phyloP scores from a whole-genome alignment of 805 yeast genomes.

The Debaryomyces tyrocola region DNA sequence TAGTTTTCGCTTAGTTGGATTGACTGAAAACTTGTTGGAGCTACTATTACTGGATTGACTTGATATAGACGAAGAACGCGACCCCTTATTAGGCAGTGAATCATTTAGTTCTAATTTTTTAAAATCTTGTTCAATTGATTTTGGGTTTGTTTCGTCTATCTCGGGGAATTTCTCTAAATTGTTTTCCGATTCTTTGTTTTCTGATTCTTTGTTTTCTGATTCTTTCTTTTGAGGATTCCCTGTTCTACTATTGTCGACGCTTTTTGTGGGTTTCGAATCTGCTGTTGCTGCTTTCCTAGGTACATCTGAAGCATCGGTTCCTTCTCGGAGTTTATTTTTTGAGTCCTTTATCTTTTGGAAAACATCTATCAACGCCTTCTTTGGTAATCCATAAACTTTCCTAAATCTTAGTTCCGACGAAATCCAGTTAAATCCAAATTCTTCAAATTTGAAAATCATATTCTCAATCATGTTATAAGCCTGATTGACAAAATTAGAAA shows the following conservation, averaged over 20 bases:
- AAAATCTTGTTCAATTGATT: conserved; percentile 8
- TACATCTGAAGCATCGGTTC: not conserved
- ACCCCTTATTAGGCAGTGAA: conserved; percentile 10
- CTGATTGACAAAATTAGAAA: conserved; percentile 43
- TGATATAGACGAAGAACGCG: conserved; percentile 30
- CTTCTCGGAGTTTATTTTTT: not conserved
- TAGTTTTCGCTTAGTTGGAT: conserved; percentile 6
- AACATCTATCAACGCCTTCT: not conserved
- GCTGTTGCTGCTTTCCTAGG: no score
- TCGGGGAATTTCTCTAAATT: not conserved
- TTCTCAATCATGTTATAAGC: conserved; percentile 31
- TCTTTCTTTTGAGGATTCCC: not conserved
- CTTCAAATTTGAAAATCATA: conserved; percentile 30
- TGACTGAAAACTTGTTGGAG: conserved; percentile 14
- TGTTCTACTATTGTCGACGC: not conserved
- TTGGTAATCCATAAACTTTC: conserved; percentile 31
- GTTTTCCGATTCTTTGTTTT: not conserved
- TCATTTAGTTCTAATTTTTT: conserved; percentile 18
- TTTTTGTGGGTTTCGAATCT: not conserved
- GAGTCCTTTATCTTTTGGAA: not conserved
- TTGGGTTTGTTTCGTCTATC: not conserved
- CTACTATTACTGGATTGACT: conserved; percentile 18
- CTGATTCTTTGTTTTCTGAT: not conserved
- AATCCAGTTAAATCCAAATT: conserved; percentile 44
- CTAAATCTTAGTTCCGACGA: conserved; percentile 43